Percentiles rank a stretch among this genome's conserved stretches.
Conservation (phyloP, 1,284 basidiomycete species). For the Ustilago cynodontis region DNA sequence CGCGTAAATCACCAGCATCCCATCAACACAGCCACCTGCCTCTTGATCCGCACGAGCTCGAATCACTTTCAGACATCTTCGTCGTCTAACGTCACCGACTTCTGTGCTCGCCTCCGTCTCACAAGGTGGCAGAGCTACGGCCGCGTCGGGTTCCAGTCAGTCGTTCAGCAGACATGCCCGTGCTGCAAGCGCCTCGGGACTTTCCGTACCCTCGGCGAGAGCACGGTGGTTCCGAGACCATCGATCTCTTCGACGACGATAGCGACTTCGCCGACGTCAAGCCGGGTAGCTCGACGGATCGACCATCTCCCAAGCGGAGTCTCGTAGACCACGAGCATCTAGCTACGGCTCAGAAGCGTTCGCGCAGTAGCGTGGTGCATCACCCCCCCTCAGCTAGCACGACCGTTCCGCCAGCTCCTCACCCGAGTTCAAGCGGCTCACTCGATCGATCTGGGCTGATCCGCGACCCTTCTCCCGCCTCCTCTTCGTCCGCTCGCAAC, state of each 20-base stretch:
- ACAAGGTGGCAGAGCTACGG: not conserved
- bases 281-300: not conserved
- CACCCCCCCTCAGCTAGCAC: not conserved
- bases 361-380: not conserved
- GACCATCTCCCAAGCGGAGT: slow-evolving; percentile 23
- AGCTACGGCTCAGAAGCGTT: slow-evolving; percentile 10
- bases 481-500: not conserved
- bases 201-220: slow-evolving; percentile 9
- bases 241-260: slow-evolving; percentile 26
- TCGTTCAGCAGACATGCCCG: not conserved
- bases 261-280: slow-evolving; percentile 16
- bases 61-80: not conserved
- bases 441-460: not conserved
- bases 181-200: not conserved
- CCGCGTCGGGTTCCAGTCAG: not conserved
- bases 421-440: slow-evolving; percentile 20
- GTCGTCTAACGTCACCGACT: not conserved
- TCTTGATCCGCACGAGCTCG: not conserved
- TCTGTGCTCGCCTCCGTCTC: not conserved
- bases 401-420: slow-evolving; percentile 12
- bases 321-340: not conserved
- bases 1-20: not conserved
- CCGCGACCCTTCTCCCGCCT: not conserved
- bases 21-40: not conserved
- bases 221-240: slow-evolving; percentile 24